A percentile compares a stretch with the other conserved stretches of the same genome.
These are phyloP conservation scores for Entomortierella parvispora DNA, from an alignment of 192 early-diverging fungal species.

Conservation along the genomic window DNA sequence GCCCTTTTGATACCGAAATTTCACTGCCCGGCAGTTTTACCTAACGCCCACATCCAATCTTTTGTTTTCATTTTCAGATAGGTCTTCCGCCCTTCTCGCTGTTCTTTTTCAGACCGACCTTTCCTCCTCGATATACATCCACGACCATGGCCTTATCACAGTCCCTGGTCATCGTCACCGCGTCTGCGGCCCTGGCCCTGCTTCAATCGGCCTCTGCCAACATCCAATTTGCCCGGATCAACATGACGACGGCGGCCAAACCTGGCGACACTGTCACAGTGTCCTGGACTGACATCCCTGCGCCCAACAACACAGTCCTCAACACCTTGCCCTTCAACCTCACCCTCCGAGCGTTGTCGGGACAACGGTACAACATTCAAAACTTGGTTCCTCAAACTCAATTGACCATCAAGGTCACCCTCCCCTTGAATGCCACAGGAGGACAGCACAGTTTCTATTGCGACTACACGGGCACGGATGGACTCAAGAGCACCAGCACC, in stretches of 20 bases:
- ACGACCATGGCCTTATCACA: neutral
- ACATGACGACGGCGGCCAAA: neutral
- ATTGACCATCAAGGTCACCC: neutral
- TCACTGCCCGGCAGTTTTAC: too few species aligned
- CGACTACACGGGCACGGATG: constrained; percentile 12
- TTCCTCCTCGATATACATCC: too few species aligned
- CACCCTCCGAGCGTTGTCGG: constrained; percentile 25
- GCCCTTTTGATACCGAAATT: too few species aligned
- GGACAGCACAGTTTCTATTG: constrained; percentile 39
- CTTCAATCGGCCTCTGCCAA: constrained; percentile 18
- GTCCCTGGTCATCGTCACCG: neutral
- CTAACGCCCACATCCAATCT: too few species aligned
- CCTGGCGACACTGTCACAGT: constrained; percentile 21
- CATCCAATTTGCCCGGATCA: constrained; percentile 12
- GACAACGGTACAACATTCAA: constrained; percentile 18
- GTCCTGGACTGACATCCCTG: constrained; percentile 5
- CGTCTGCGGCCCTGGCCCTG: constrained; percentile 14
- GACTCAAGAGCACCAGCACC: neutral
- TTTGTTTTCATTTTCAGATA: too few species aligned
- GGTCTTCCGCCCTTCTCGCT: too few species aligned
- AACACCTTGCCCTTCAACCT: constrained; percentile 22
- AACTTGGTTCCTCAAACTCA: neutral
- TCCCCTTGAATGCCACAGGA: constrained; percentile 26
- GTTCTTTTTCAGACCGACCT: too few species aligned
- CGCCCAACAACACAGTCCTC: neutral